Base-by-base conservation (phyloP, 1,139 yeast species). In the Yamadazyma friedrichii region DNA sequence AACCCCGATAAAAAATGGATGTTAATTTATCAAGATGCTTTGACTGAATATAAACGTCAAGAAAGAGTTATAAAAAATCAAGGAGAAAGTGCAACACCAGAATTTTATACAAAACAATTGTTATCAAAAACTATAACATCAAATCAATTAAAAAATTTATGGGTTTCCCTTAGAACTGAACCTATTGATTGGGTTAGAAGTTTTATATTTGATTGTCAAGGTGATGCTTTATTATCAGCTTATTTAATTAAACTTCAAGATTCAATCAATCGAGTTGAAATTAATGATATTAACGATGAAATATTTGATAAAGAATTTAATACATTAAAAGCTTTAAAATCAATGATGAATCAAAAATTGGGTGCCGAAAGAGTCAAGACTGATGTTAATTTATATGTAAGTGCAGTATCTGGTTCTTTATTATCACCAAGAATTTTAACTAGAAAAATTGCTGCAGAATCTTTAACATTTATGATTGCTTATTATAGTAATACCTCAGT, bases 141-240 rank as follows among this genome's bases (percentile, higher is more conserved):
- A 3, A 78, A 79, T 39, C 91, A 89, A 56, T 67, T 93, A 52
- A 88, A 86, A 35, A 87, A 87, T 52, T 72, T 93, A 42, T 88
- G 95, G 86, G 96, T 93, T 4, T 88, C 95, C 34, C 68, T 93
- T 36, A 78, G 98, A 48, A 88, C 98, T 0, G 97, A 91, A 58
- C 95, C 95, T 33, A 76, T 93, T 33, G 84, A 78, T 45, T 93
- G 98, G 98, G 96, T 91, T 1, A 76, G 84, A 43, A 78, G 74
- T 28, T 93, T 93, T 47, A 67, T 72, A 47, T 74, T 88, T 42
- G 85, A 82, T 44, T 78, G 82, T 43, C 97, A 93, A 61, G 98
- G 98, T 36, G 96, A 88, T 46, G 80, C 88, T 2, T 91, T 95
- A 1, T 73, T 93, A 42, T 65, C 73, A 9, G 62, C 72, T 4